Evolutionary conservation across 164 flowering plant species (phyloP).

Genomic region (Macadamia tetraphylla): DNA sequence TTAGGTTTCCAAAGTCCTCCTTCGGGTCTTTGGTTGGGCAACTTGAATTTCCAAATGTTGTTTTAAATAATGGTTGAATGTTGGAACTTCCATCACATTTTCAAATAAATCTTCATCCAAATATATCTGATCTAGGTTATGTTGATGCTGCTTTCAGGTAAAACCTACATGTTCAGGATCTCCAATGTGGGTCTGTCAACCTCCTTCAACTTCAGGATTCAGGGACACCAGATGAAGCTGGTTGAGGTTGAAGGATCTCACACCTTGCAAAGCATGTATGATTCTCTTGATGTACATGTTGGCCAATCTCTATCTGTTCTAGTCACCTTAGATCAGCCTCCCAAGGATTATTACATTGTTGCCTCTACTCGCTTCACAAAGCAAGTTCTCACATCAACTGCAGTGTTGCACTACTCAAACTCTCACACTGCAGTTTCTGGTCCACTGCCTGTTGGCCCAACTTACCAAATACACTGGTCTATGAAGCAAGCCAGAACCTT

Average conservation of each 20-base stretch:
- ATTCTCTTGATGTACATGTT: conserved; percentile 46
- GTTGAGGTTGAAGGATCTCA: conserved; percentile 60
- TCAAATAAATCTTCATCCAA: not conserved
- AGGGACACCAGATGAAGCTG: conserved; percentile 35
- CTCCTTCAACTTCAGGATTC: conserved; percentile 49
- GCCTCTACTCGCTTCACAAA: conserved; percentile 47
- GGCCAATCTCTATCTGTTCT: conserved; percentile 43
- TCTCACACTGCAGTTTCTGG: conserved; percentile 26
- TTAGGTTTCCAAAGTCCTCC: no score
- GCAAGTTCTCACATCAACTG: conserved; percentile 28
- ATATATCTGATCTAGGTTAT: not conserved
- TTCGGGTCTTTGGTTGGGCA: no score
- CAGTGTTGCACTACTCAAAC: conserved; percentile 31
- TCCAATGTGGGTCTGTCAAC: conserved; percentile 44
- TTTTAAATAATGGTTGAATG: not conserved
- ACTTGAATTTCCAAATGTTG: not conserved
- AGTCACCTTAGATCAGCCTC: conserved; percentile 32
- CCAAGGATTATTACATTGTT: conserved; percentile 44
- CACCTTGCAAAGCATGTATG: conserved; percentile 34
- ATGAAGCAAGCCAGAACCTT: conserved; percentile 46
- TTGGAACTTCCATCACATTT: not conserved
- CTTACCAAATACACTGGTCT: conserved; percentile 33
- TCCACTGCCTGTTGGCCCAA: conserved; percentile 34
- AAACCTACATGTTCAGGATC: conserved; percentile 39
- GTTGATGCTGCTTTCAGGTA: conserved; percentile 22